Base-by-base conservation (phyloP, 805 yeast genomes). In the Candida insectorum region DNA sequence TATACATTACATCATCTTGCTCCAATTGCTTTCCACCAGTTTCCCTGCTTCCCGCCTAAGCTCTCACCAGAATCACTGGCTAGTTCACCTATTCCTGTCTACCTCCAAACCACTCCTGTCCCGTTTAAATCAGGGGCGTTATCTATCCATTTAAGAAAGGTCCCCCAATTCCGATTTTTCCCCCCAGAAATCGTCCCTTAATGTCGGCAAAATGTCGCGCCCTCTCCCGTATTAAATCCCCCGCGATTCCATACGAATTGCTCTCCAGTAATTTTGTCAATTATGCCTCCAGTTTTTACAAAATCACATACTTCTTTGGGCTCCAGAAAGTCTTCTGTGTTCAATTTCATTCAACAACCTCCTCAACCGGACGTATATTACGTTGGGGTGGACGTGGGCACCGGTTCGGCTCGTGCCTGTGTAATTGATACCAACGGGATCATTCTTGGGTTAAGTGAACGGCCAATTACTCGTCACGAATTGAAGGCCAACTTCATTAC, bases 381-480 rank as follows among this genome's bases (percentile, higher is more conserved):
- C 51, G 75, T 86, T 35, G 96, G 96, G 34, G 88, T 86, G 6
- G 96, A 86, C 53, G 94, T 93, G 16, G 98, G 98, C n/a, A 89
- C 97, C 0, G 98, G 97, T 11, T 85, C 95, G 2, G 97, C 96
- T 5, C 71, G 98, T 44, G 97, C 97, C 4, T 91, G 96, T 49
- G 67, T 93, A 11, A 85, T 91, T 43, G 93, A 89, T 56, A 75
- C 79, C 48, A 66, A 73, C 26, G 97, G 97, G 30, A 79, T 83
- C 27, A 88, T 93, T 33, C 61, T 86, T 31, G 82, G 87, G 0
- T 61, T 88, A 31, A 77, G 89, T 13, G 88, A 89, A 49, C 73
- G 88, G 38, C 84, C 88, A 18, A 85, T 85, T 42, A 74, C 82
- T 36, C 62, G 95, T 62, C 79, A 81, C 58, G 84, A 85, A 61